These are phyloP conservation scores for Allantophomopsis cytisporea DNA, from an alignment of 2,329 filamentous ascomycete species.

Conservation along the genomic window DNA sequence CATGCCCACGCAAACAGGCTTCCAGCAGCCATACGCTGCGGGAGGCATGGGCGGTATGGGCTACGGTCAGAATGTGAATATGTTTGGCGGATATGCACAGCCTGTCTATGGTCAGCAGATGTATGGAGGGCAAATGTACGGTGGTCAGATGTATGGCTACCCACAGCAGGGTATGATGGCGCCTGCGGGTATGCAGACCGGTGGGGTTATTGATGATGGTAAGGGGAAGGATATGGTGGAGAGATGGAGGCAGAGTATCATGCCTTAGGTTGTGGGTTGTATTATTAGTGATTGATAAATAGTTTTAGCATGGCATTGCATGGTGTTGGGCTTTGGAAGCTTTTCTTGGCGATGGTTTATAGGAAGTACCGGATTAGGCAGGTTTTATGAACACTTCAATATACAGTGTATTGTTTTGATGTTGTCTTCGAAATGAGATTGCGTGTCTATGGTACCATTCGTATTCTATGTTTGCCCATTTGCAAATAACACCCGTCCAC, in stretches of 20 bases:
- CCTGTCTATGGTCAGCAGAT: slow-evolving; percentile 8
- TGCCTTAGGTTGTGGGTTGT: slow-evolving; percentile 3
- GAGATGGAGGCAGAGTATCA: slow-evolving; percentile 20
- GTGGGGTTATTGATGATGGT: slow-evolving; percentile 10
- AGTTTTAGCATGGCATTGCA: no score
- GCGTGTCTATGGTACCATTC: no score
- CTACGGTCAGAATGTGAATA: slow-evolving; percentile 7
- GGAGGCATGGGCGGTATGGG: slow-evolving; percentile 1
- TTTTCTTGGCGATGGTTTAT: neutral
- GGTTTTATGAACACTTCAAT: no score
- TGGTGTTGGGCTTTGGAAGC: no score
- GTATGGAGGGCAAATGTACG: slow-evolving; percentile 3
- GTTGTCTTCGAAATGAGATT: no score
- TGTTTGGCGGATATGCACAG: no score
- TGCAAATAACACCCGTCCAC: slow-evolving; percentile 23
- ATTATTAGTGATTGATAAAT: no score
- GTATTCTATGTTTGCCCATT: slow-evolving; percentile 18
- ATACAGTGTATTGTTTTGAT: no score
- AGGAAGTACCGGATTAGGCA: no score
- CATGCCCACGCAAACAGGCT: no score
- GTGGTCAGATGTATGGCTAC: slow-evolving; percentile 10
- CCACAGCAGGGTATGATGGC: slow-evolving; percentile 5
- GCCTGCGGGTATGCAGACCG: slow-evolving; percentile 9
- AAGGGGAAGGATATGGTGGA: slow-evolving; percentile 20
- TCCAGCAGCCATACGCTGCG: no score